phyloP scores from a whole-genome alignment of 257 asterid genomes.

The Phtheirospermum japonicum region DNA sequence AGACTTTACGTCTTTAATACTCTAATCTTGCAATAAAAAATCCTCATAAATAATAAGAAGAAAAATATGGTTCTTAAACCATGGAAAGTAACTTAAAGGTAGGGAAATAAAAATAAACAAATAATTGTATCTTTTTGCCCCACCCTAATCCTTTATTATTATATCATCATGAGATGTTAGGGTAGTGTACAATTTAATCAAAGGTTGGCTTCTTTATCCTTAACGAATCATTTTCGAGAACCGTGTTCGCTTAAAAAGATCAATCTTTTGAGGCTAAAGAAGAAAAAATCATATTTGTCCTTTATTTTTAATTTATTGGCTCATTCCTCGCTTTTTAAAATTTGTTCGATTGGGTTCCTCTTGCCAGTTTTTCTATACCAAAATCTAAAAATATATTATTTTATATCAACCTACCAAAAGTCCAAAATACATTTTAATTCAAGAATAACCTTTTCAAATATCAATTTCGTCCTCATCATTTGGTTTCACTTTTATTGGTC shows the following conservation, averaged over 20 bases:
- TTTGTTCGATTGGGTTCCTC: too few relatives aligned
- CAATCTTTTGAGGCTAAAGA: neutral
- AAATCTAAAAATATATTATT: neutral
- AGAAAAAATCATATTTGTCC: neutral
- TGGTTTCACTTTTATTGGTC: neutral
- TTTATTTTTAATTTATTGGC: neutral
- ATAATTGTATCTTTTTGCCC: neutral
- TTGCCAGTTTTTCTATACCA: neutral
- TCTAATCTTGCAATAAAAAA: neutral
- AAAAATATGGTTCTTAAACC: too few relatives aligned
- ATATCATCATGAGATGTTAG: neutral
- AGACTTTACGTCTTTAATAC: too few relatives aligned
- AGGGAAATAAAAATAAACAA: neutral
- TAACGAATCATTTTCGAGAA: neutral
- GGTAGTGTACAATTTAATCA: conserved; percentile 18
- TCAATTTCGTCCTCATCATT: too few relatives aligned
- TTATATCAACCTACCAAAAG: neutral
- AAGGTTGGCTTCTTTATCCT: neutral
- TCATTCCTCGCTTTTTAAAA: neutral
- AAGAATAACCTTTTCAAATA: too few relatives aligned
- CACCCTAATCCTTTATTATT: too few relatives aligned
- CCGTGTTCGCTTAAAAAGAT: neutral
- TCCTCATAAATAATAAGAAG: too few relatives aligned
- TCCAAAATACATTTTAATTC: neutral
- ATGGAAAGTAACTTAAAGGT: too few relatives aligned